Conservation (phyloP, 192 early-diverging fungal genomes). For the Coemansia sp. region DNA sequence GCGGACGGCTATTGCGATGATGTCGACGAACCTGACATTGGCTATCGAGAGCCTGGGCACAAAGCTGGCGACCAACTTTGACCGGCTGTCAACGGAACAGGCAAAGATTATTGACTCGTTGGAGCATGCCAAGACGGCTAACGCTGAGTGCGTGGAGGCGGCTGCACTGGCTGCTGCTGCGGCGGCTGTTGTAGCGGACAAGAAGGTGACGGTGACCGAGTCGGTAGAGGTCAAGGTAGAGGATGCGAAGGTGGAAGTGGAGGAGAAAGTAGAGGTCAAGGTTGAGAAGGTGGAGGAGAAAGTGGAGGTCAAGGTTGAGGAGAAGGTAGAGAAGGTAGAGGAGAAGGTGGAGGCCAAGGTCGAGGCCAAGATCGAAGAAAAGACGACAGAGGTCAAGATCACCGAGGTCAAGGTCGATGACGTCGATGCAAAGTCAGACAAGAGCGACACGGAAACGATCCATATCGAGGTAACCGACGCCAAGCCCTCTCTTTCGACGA, state of each 20-base stretch:
- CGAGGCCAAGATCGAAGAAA: conserved; percentile 4
- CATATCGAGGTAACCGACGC: conserved; percentile 25
- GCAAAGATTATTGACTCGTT: conserved; percentile 33
- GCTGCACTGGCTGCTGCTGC: neutral
- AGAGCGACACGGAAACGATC: conserved; percentile 15
- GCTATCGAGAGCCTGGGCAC: conserved; percentile 49
- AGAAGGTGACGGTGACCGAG: no score
- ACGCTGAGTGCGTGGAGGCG: neutral
- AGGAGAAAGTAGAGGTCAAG: conserved; percentile 6
- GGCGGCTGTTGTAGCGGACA: neutral
- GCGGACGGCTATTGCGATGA: conserved; percentile 33
- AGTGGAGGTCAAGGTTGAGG: neutral
- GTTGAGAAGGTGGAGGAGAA: conserved; percentile 1
- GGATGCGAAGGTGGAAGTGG: neutral
- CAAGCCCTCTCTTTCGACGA: neutral
- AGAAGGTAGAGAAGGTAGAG: conserved; percentile 3
- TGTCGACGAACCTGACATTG: conserved; percentile 42
- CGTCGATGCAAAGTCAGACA: neutral
- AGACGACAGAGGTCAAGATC: conserved; percentile 1
- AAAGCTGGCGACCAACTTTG: conserved; percentile 43
- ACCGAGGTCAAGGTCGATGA: conserved; percentile 12
- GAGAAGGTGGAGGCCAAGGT: neutral
- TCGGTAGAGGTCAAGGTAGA: neutral
- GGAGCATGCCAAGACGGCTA: conserved; percentile 1
- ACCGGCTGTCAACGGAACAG: conserved; percentile 42